A percentile compares a stretch with the other conserved stretches of the same genome.
Evolutionary conservation across 345 rosid genomes (phyloP).

Genomic region (Murraya koenigii): DNA sequence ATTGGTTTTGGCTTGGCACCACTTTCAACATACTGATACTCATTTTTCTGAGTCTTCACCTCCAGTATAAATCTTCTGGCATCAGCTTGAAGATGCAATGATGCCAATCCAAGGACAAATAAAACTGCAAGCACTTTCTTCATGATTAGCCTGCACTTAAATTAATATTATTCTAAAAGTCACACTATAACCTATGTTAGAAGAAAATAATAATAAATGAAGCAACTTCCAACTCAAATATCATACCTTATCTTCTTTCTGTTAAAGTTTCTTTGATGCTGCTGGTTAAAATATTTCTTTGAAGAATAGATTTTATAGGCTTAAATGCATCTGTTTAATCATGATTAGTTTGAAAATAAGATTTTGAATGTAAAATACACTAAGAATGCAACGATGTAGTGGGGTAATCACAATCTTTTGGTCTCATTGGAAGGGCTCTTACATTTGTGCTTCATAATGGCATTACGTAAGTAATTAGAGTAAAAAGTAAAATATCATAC

Average conservation of each 20-base stretch:
- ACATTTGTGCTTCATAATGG: not conserved
- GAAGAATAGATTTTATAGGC: slow-evolving; percentile 19
- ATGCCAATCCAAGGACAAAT: slow-evolving; percentile 15
- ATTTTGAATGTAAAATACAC: not conserved
- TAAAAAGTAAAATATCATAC: not conserved
- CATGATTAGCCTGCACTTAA: slow-evolving; percentile 19
- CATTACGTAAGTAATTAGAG: slow-evolving; percentile 6
- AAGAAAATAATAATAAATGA: not conserved
- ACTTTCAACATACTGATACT: not conserved
- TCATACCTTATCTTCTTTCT: slow-evolving; percentile 14
- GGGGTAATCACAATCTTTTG: slow-evolving; percentile 17
- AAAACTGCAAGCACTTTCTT: slow-evolving; percentile 15
- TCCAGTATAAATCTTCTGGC: slow-evolving; percentile 19
- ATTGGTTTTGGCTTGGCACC: not conserved
- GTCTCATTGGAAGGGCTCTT: slow-evolving; percentile 2
- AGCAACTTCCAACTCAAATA: not conserved
- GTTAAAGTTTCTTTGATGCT: slow-evolving; percentile 7
- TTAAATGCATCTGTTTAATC: slow-evolving; percentile 5
- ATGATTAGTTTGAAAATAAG: slow-evolving; percentile 18
- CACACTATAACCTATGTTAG: not conserved
- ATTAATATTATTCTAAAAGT: not conserved
- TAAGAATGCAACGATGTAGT: slow-evolving; percentile 6
- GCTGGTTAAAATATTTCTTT: not conserved
- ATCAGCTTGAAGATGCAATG: slow-evolving; percentile 21
- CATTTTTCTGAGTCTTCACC: not conserved